Percentiles rank a stretch among this genome's conserved stretches.
phyloP scores from a whole-genome alignment of 768 basidiomycete genomes.

The Cyclocybe aegerita region DNA sequence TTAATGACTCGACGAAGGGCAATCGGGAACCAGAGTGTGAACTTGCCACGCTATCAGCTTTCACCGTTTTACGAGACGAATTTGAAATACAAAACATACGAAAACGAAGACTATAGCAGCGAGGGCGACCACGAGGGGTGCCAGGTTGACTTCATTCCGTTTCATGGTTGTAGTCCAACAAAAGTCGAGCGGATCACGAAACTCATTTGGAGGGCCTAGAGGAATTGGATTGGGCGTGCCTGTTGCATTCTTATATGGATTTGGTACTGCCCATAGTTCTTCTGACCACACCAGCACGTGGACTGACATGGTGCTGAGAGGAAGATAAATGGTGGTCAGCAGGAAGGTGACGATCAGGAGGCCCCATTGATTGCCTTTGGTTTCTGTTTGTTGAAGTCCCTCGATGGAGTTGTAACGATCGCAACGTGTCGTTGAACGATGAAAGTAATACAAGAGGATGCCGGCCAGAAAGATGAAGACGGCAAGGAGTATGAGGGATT shows the following conservation, averaged over 20 bases:
- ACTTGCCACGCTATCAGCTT: constrained; percentile 31
- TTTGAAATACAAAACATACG: constrained; percentile 35
- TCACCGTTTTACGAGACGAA: not conserved
- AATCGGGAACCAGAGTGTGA: constrained; percentile 72
- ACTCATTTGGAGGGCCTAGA: constrained; percentile 56
- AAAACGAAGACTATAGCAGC: constrained; percentile 48
- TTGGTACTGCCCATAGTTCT: constrained; percentile 72
- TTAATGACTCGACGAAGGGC: constrained; percentile 56
- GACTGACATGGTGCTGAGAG: constrained; percentile 74
- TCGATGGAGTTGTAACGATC: constrained; percentile 50
- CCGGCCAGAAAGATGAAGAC: constrained; percentile 56
- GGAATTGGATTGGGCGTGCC: constrained; percentile 48
- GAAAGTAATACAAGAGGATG: constrained; percentile 58
- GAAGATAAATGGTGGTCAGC: constrained; percentile 70
- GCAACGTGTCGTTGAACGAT: constrained; percentile 45
- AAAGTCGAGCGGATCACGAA: constrained; percentile 64
- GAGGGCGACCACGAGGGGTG: constrained; percentile 59
- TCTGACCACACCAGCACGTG: constrained; percentile 77
- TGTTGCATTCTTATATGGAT: constrained; percentile 64
- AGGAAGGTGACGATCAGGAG: constrained; percentile 64
- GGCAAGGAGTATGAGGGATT: constrained; percentile 60
- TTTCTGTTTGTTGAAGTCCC: constrained; percentile 49
- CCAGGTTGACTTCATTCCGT: constrained; percentile 66
- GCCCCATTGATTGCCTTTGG: constrained; percentile 46
- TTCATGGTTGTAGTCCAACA: constrained; percentile 82